Evolutionary conservation across 345 rosid genomes (phyloP).

Genomic region (Noccaea caerulescens): DNA sequence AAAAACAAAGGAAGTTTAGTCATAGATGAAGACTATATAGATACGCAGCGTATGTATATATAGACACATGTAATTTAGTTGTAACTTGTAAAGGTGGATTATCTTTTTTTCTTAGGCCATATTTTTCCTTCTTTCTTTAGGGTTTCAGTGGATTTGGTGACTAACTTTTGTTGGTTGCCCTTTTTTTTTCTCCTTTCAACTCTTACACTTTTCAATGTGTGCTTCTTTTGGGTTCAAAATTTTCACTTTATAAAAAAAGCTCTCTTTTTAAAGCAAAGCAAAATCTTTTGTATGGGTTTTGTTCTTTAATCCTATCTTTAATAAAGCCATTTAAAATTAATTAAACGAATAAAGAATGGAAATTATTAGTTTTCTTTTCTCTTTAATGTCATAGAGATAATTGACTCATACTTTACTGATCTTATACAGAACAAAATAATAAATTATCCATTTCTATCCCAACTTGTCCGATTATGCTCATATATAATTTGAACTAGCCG

Average conservation of each 20-base stretch:
- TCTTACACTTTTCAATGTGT: slow-evolving; percentile 35
- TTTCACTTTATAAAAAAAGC: slow-evolving; percentile 31
- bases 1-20: slow-evolving; percentile 20
- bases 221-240: slow-evolving; percentile 40
- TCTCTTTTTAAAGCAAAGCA: slow-evolving; percentile 42
- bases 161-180: slow-evolving; percentile 44
- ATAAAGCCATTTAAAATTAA: slow-evolving; percentile 50
- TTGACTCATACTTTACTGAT: slow-evolving; percentile 39
- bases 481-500: background rate
- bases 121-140: slow-evolving; percentile 33
- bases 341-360: slow-evolving; percentile 43
- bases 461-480: slow-evolving; percentile 28
- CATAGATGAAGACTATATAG: slow-evolving; percentile 6
- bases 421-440: slow-evolving; percentile 26
- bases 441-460: slow-evolving; percentile 40
- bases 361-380: background rate
- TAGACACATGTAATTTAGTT: slow-evolving; percentile 23
- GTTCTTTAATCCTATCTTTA: slow-evolving; percentile 48
- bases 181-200: slow-evolving; percentile 34
- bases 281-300: slow-evolving; percentile 46
- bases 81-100: slow-evolving; percentile 40
- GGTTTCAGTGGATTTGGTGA: slow-evolving; percentile 51
- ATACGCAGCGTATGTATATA: background rate
- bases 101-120: slow-evolving; percentile 28
- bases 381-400: slow-evolving; percentile 29